Conservation (phyloP, 140 eudicot genomes). For the Cichorium intybus region DNA sequence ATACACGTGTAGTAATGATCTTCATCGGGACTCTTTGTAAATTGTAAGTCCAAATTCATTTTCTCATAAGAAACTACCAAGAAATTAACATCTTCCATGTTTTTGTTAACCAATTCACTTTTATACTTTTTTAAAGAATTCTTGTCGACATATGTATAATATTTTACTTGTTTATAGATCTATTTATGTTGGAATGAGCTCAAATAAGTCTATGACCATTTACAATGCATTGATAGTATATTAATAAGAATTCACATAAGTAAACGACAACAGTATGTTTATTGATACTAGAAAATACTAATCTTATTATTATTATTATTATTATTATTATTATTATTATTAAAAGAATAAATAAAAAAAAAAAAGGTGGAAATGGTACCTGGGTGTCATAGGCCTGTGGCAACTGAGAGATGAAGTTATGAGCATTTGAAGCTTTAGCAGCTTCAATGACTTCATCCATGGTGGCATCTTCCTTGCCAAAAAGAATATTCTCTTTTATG, state of each 20-base stretch:
- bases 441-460: slow-evolving; percentile 74
- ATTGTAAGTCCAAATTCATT: not conserved
- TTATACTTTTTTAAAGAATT: not conserved
- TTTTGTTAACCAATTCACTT: slow-evolving; percentile 11
- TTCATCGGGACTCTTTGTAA: slow-evolving; percentile 10
- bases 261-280: not conserved
- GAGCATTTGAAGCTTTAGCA: slow-evolving; percentile 86
- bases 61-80: slow-evolving; percentile 3
- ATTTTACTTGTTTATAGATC: not conserved
- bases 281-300: not conserved
- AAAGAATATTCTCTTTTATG: slow-evolving; percentile 81
- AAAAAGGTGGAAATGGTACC: slow-evolving; percentile 33
- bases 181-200: too few relatives aligned
- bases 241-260: not conserved
- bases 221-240: too few relatives aligned
- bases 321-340: too few relatives aligned
- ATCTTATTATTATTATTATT: not conserved
- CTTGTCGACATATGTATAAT: not conserved
- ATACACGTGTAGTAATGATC: slow-evolving; percentile 9
- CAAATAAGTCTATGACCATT: not conserved
- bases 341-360: too few relatives aligned
- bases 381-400: slow-evolving; percentile 89
- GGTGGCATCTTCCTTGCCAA: slow-evolving; percentile 83
- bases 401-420: slow-evolving; percentile 66
- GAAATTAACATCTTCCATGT: slow-evolving; percentile 3